Percentiles rank a stretch among this genome's conserved stretches.
These are phyloP conservation scores for Fomitopsis palustris DNA, from an alignment of 1,284 basidiomycete genomes.

Conservation along the genomic window DNA sequence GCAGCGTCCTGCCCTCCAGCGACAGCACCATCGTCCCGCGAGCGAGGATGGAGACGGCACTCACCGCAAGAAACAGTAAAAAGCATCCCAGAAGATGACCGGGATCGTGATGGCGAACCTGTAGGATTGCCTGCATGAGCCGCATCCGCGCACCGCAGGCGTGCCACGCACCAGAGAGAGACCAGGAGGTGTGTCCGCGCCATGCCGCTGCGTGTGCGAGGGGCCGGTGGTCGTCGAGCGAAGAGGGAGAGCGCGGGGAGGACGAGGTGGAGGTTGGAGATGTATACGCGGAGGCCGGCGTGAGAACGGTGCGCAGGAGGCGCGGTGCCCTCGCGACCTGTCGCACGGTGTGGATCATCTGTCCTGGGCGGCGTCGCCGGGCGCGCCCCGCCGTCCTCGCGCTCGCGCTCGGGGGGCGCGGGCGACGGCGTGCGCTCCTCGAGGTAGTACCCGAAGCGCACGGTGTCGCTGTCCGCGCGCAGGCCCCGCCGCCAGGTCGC, in stretches of 20 bases:
- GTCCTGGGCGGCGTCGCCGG: background rate
- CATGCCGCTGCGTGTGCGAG: conserved; percentile 12
- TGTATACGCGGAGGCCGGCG: background rate
- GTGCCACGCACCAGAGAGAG: conserved; percentile 25
- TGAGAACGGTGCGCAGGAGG: background rate
- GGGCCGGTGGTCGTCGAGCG: conserved; percentile 9
- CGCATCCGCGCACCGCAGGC: background rate
- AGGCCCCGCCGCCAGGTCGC: background rate
- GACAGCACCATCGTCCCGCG: background rate
- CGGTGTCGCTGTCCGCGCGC: background rate
- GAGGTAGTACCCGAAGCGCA: background rate
- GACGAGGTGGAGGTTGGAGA: background rate
- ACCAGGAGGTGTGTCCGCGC: conserved; percentile 23
- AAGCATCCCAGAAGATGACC: conserved; percentile 65
- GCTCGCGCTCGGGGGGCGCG: background rate
- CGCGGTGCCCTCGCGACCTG: background rate
- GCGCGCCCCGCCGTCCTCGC: background rate
- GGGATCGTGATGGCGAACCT: conserved; percentile 58
- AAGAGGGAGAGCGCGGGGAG: conserved; percentile 7
- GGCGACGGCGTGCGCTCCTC: background rate
- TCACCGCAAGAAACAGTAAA: conserved; percentile 71
- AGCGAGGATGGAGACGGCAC: conserved; percentile 9
- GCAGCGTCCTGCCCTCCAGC: background rate
- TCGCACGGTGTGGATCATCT: background rate
- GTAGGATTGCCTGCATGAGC: conserved; percentile 2